Evolutionary conservation across 768 basidiomycete genomes (phyloP).

Genomic region (Hortiboletus flavorubellus): DNA sequence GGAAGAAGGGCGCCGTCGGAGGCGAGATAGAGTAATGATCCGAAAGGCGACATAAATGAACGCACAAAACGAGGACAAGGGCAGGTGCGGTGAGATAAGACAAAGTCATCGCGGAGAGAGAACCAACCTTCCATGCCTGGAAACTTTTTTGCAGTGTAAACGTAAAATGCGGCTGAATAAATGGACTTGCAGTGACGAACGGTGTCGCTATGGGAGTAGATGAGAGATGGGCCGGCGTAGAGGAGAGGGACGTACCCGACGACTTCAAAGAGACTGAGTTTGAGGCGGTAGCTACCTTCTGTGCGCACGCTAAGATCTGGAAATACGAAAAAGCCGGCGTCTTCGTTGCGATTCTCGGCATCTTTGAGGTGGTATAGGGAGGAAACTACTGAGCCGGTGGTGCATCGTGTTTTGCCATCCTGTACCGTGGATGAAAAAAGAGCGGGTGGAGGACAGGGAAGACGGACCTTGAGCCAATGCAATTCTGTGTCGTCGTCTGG

Average conservation of each 20-base stretch:
- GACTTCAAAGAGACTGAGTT: conserved; percentile 82
- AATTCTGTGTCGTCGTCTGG: conserved; percentile 87
- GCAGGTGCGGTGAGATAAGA: conserved; percentile 21
- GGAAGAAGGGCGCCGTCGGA: conserved; percentile 7
- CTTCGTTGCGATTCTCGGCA: conserved; percentile 53
- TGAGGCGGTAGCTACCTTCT: conserved; percentile 79
- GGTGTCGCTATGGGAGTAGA: conserved; percentile 51
- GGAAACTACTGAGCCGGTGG: conserved; percentile 87
- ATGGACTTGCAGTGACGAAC: conserved; percentile 91
- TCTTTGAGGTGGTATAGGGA: conserved; percentile 90
- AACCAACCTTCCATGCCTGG: conserved; percentile 89
- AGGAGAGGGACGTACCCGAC: conserved; percentile 62
- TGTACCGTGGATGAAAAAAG: conserved; percentile 26
- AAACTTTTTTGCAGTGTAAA: conserved; percentile 95
- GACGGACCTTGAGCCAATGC: conserved; percentile 73
- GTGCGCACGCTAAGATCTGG: conserved; percentile 91
- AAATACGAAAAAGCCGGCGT: conserved; percentile 95
- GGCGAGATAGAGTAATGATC: conserved; percentile 18
- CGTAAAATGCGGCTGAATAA: conserved; percentile 86
- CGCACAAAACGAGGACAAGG: conserved; percentile 11
- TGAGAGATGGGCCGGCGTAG: conserved; percentile 1
- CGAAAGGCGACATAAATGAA: conserved; percentile 16
- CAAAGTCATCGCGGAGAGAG: background rate
- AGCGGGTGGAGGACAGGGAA: background rate
- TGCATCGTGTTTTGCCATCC: conserved; percentile 90